Conservation (phyloP, 1,139 yeast species). For the Zhuliangozyma blackwelliae region DNA sequence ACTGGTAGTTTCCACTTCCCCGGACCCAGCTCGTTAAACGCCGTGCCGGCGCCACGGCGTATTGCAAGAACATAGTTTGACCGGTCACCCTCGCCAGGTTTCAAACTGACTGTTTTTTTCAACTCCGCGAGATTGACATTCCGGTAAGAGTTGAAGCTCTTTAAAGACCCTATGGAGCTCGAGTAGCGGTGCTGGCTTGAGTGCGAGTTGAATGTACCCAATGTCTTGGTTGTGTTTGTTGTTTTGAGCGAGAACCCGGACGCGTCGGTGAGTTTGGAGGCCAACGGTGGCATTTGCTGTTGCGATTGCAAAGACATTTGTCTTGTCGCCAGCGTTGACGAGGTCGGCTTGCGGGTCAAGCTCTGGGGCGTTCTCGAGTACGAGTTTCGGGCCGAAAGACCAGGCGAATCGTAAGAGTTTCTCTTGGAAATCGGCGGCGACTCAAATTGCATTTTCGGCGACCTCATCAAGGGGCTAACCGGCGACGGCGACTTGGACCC, state of each 20-base stretch:
- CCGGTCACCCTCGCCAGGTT: constrained; percentile 49
- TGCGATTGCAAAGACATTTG: too few species aligned
- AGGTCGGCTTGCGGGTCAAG: constrained; percentile 1
- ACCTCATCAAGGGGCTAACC: neutral
- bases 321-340: neutral
- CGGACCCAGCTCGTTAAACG: constrained; percentile 55
- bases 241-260: neutral
- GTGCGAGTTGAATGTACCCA: constrained; percentile 1
- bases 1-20: constrained; percentile 61
- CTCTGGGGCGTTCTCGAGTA: neutral
- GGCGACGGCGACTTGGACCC: too few species aligned
- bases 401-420: neutral
- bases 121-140: constrained; percentile 38
- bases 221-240: constrained; percentile 1
- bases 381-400: too few species aligned
- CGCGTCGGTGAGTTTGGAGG: constrained; percentile 1
- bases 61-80: constrained; percentile 54
- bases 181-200: constrained; percentile 19
- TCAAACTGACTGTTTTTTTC: constrained; percentile 32
- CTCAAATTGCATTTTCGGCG: neutral
- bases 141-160: constrained; percentile 30
- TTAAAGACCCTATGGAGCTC: constrained; percentile 35
- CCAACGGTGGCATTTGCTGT: neutral
- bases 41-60: constrained; percentile 49
- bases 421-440: neutral